Base-by-base conservation (phyloP, 306 rosid species). In the Senna tora region DNA sequence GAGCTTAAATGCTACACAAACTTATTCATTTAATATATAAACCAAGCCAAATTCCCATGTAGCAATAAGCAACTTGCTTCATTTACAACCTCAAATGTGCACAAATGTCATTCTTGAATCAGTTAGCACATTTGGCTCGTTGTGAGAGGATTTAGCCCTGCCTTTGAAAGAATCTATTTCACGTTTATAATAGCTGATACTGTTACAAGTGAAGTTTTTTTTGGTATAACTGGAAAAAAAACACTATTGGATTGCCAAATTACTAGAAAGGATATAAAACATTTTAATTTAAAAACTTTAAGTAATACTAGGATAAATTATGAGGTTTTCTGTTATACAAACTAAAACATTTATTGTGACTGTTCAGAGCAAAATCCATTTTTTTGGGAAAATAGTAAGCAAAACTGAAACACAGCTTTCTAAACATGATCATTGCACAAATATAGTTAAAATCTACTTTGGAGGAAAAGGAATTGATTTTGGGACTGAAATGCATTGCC, bases 401-500 rank as follows among this genome's bases (percentile, higher is more conserved):
- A 62, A 33, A 62, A 39, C 34, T 36, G 67, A 10, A 21, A 3
- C 0, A 56, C 50, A 54, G 32, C 36, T 60, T 68, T 71, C 43
- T 22, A 42, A 55, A 57, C 49, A 42, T 30, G 17, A 62, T 11
- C 49, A 11, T 62, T 62, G 41, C 36, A 30, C 4, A 20, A 62
- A 8, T 39, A 64, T 39, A 64, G 16, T 51, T 5, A 33, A 21
- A 42, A 36, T 38, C 21, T n/a, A 47, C 50, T 67, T 67, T 32
- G 58, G 78, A 16, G 20, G 38, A 36, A 13, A 13, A 12, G 33
- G 25, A 51, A 51, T 2, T 7, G 7, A 51, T 16, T 51, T 19
- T 52, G 28, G 5, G 14, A 64, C 36, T 41, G 42, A 66, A 58
- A 20, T 72, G 59, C 66, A 39, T 43, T 58, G 28, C 36, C 47